These are phyloP conservation scores for Aureobasidium sp. DNA, from an alignment of 2,329 filamentous ascomycete genomes.

Conservation along the genomic window DNA sequence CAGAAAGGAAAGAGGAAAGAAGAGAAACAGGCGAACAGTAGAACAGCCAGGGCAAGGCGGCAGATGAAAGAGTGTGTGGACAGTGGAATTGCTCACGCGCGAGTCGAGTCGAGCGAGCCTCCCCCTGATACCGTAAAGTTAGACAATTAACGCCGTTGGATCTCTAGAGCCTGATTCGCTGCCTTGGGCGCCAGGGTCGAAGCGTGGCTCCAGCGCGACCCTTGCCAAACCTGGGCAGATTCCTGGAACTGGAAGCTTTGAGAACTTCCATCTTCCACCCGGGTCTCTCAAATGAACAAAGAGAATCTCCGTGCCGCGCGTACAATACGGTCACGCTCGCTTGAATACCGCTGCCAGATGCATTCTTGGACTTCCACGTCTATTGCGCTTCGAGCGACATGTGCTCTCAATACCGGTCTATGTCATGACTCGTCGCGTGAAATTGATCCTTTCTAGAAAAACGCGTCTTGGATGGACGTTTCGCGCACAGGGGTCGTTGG, in stretches of 20 bases:
- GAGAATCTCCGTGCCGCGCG: background rate
- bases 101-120: conserved; percentile 8
- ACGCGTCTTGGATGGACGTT: background rate
- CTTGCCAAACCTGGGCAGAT: background rate
- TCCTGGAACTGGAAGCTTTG: conserved; percentile 6
- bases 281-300: background rate
- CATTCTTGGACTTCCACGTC: background rate
- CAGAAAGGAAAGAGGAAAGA: background rate
- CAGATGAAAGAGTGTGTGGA: background rate
- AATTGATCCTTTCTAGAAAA: conserved; percentile 3
- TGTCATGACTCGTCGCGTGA: background rate
- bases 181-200: background rate
- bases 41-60: background rate
- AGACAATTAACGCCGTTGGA: conserved; percentile 6
- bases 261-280: background rate
- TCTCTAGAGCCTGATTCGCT: background rate
- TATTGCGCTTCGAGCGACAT: background rate
- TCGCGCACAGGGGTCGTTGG: background rate
- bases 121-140: conserved; percentile 11
- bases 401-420: background rate
- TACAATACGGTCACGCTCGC: background rate
- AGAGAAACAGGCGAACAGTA: background rate
- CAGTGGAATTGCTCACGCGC: conserved; percentile 6
- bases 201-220: background rate
- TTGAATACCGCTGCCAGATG: background rate